Evolutionary conservation across 306 rosid species (phyloP), one percentile per base, ranked within the genome.

Genomic region (Mimosa pudica): DNA sequence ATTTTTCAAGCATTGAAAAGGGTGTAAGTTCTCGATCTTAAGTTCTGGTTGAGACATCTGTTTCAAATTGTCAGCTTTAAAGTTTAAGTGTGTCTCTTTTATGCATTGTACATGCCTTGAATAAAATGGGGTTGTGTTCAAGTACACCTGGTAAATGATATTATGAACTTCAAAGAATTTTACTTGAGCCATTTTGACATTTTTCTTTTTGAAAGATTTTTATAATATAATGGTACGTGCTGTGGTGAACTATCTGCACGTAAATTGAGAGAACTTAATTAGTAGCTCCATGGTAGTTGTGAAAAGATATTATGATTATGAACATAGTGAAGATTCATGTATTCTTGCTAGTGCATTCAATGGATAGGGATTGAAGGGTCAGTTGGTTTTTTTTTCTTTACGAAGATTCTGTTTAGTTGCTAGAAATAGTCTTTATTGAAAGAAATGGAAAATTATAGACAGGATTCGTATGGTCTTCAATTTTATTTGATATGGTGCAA

Each of bases 1-100:
- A 93, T 87, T 95, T 95, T 89, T 83, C 96, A 63, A 91, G 91
- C 90, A 73, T 88, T 74, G 98, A 91, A 73, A 95, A 95, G 89
- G 99, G 96, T 74, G 99, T 93, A 86, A 67, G 77, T 60, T 46
- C 62, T 70, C 49, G 54, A 44, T 80, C 70, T 64, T 16, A 79
- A 55, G 41, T 54, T 48, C 46, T 60, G 74, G 52, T 82, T 51
- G 33, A 49, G 46, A 36, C 57, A 18, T 51, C 65, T 76, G 62
- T 60, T 75, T 18, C n/a, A 44, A 54, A 52, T 46, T 47, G 18
- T 41, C 70, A 54, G 6, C 45, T 38, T 78, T 42, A 58, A 57
- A 72, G n/a, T 41, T 30, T 69, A 44, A 58, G 52, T 8, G 69
- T 57, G 58, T 82, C 82, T 42, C 61, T 77, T 45, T 66, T 48